phyloP scores from a whole-genome alignment of 352 stramenopile species.

The Phytophthora citricola region DNA sequence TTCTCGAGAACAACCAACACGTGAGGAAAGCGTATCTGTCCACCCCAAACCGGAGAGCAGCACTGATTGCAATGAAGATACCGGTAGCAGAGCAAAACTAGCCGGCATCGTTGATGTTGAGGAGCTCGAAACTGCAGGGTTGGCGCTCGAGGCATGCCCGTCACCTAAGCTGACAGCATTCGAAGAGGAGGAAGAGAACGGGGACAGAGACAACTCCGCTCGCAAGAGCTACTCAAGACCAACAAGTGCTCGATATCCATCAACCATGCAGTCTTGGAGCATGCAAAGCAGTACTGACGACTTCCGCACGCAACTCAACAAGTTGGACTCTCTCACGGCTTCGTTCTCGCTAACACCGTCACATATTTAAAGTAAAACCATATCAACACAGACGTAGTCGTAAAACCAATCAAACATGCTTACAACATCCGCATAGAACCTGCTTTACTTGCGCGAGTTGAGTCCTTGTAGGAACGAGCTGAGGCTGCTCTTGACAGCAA shows the following conservation, averaged over 20 bases:
- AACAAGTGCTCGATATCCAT: slow-evolving; percentile 42
- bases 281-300: slow-evolving; percentile 36
- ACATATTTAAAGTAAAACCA: slow-evolving; percentile 26
- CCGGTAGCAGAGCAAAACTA: background rate
- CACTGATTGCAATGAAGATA: slow-evolving; percentile 1
- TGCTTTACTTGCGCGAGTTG: slow-evolving; percentile 42
- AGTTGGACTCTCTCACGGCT: slow-evolving; percentile 32
- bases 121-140: slow-evolving; percentile 6
- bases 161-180: slow-evolving; percentile 18
- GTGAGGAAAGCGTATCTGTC: slow-evolving; percentile 4
- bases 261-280: slow-evolving; percentile 53
- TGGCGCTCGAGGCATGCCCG: slow-evolving; percentile 24
- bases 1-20: background rate
- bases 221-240: slow-evolving; percentile 36
- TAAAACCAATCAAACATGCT: slow-evolving; percentile 12
- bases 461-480: slow-evolving; percentile 69
- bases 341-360: slow-evolving; percentile 32
- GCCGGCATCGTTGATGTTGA: slow-evolving; percentile 12
- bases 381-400: slow-evolving; percentile 1
- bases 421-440: background rate
- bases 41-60: slow-evolving; percentile 13
- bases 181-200: slow-evolving; percentile 1
- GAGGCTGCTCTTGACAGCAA: slow-evolving; percentile 70
- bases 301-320: slow-evolving; percentile 35
- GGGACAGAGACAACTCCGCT: slow-evolving; percentile 4